Evolutionary conservation across 1,139 yeast species (phyloP).

Genomic region (Suhomyces atakaporum): DNA sequence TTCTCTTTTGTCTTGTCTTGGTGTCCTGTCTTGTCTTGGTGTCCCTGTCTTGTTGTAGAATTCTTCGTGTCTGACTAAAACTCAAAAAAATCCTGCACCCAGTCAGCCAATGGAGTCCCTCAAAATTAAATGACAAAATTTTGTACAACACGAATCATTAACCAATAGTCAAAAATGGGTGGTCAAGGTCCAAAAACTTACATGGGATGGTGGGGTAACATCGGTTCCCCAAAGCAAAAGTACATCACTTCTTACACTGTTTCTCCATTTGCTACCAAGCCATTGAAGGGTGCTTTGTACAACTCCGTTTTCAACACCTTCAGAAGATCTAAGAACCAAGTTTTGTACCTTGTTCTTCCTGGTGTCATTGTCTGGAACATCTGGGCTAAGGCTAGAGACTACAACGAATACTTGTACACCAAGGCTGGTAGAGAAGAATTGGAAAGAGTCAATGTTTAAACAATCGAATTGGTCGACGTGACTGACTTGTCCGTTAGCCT

Average conservation of each 20-base stretch:
- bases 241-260: conserved; percentile 83
- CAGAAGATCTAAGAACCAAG: conserved; percentile 92
- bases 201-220: conserved; percentile 98
- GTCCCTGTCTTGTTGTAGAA: no score
- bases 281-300: conserved; percentile 83
- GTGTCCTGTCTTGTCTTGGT: no score
- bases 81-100: no score
- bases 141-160: conserved; percentile 2
- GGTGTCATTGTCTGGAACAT: conserved; percentile 78
- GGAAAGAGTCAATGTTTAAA: conserved; percentile 72
- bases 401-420: conserved; percentile 93
- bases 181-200: conserved; percentile 76
- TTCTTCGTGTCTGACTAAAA: no score
- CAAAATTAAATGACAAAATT: conserved; percentile 14
- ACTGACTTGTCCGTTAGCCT: neutral
- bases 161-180: conserved; percentile 48
- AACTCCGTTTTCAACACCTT: conserved; percentile 88
- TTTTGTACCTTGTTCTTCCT: conserved; percentile 77
- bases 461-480: neutral
- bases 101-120: conserved; percentile 16
- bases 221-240: conserved; percentile 87
- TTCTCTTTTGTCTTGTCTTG: no score
- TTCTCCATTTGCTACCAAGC: conserved; percentile 92
- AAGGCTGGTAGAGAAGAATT: conserved; percentile 96
- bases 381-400: conserved; percentile 87